phyloP scores from a whole-genome alignment of 108 stramenopile species.

The Nitzschia putrida region DNA sequence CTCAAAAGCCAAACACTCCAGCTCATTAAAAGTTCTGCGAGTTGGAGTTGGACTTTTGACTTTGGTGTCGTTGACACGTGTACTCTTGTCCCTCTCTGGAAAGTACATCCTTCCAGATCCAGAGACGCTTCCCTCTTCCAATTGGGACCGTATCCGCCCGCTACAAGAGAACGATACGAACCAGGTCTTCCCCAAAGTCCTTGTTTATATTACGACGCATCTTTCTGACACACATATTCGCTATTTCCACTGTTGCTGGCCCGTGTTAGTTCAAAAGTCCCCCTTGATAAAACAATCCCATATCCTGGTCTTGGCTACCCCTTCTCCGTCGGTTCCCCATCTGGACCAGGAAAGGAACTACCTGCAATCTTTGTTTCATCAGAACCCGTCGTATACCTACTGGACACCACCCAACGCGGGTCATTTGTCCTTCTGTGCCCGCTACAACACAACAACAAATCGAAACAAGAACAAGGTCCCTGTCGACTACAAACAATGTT shows the following conservation, averaged over 20 bases:
- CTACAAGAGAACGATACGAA: too few relatives aligned
- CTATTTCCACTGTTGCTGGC: slow-evolving; percentile 34
- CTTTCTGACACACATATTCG: slow-evolving; percentile 27
- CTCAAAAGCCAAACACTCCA: too few relatives aligned
- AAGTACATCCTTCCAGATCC: too few relatives aligned
- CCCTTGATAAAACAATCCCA: slow-evolving; percentile 13
- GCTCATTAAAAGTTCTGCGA: too few relatives aligned
- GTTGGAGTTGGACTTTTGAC: too few relatives aligned
- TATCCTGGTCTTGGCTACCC: slow-evolving; percentile 17
- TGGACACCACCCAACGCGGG: not conserved
- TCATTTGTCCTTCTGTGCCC: not conserved
- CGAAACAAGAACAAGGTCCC: slow-evolving; percentile 3
- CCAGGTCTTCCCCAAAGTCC: slow-evolving; percentile 1
- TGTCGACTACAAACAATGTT: slow-evolving; percentile 18
- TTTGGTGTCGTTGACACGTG: too few relatives aligned
- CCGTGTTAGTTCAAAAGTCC: slow-evolving; percentile 8
- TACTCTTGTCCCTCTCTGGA: too few relatives aligned
- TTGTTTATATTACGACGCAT: slow-evolving; percentile 34
- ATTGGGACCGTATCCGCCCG: too few relatives aligned
- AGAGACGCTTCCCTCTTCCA: too few relatives aligned
- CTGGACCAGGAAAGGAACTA: not conserved
- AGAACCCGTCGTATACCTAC: slow-evolving; percentile 16
- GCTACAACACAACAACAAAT: not conserved
- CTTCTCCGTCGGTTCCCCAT: not conserved
- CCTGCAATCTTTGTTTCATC: not conserved